Conservation (phyloP, 768 basidiomycete genomes). For the Phanerochaete sordida region DNA sequence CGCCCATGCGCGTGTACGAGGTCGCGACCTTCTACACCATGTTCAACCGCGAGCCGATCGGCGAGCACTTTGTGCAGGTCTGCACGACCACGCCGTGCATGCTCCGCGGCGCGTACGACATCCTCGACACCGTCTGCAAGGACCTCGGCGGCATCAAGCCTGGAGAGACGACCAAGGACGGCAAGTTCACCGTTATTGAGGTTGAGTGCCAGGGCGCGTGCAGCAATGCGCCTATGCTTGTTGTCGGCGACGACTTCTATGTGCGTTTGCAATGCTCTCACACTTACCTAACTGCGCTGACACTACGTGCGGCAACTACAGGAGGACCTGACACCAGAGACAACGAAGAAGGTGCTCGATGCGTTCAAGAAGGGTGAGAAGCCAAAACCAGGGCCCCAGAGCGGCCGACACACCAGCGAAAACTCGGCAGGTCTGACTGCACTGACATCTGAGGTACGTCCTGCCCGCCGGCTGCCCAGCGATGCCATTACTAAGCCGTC, state of each 20-base stretch:
- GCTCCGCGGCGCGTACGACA: conserved; percentile 87
- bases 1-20: conserved; percentile 98
- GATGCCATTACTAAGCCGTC: not conserved
- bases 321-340: conserved; percentile 81
- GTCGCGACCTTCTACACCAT: conserved; percentile 99
- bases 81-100: conserved; percentile 99
- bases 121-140: conserved; percentile 77
- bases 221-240: conserved; percentile 97
- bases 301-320: conserved; percentile 23
- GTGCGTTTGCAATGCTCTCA: conserved; percentile 40
- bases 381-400: conserved; percentile 93
- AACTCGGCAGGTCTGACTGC: conserved; percentile 90
- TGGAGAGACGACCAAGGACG: conserved; percentile 92
- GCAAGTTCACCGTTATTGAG: conserved; percentile 96
- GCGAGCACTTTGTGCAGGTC: conserved; percentile 91
- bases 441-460: conserved; percentile 62
- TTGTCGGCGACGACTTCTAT: conserved; percentile 95
- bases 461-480: not conserved
- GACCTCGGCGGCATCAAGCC: conserved; percentile 83
- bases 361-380: conserved; percentile 78
- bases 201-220: conserved; percentile 99
- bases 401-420: conserved; percentile 81
- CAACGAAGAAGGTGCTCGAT: conserved; percentile 77
- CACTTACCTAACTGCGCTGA: conserved; percentile 8
- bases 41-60: conserved; percentile 98